A percentile compares a stretch with the other conserved stretches of the same genome.
phyloP scores from a whole-genome alignment of 2,329 filamentous ascomycete genomes.

The Colletotrichum truncatum region DNA sequence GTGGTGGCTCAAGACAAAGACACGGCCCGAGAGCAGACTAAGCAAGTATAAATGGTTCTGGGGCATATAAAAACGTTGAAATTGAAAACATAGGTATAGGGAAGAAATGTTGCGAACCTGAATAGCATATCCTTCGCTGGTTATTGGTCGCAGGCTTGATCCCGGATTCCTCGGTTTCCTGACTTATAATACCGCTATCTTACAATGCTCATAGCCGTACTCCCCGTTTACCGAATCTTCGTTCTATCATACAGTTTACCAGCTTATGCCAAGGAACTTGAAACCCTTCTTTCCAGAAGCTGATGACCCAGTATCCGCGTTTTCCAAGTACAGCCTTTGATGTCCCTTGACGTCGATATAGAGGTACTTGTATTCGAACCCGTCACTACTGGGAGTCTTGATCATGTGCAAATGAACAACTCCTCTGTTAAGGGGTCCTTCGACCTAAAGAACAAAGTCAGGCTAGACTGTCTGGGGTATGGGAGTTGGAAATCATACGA shows the following conservation, averaged over 20 bases:
- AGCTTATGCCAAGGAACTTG: slow-evolving; percentile 71
- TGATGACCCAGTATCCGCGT: slow-evolving; percentile 56
- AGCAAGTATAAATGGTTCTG: too few relatives aligned
- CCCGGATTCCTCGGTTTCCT: too few relatives aligned
- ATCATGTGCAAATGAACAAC: slow-evolving; percentile 82
- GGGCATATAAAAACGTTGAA: too few relatives aligned
- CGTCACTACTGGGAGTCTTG: slow-evolving; percentile 68
- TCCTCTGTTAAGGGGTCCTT: slow-evolving; percentile 79
- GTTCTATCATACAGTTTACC: slow-evolving; percentile 44
- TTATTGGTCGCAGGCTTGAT: too few relatives aligned
- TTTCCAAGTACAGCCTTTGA: slow-evolving; percentile 72
- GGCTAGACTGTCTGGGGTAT: not conserved
- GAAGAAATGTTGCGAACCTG: too few relatives aligned
- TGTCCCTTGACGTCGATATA: slow-evolving; percentile 82
- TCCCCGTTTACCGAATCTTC: not conserved
- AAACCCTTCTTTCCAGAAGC: slow-evolving; percentile 51
- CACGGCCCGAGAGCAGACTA: too few relatives aligned
- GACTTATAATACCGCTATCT: not conserved
- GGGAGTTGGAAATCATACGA: slow-evolving; percentile 58
- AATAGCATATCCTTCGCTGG: too few relatives aligned
- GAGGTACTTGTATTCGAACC: slow-evolving; percentile 83
- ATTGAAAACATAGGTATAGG: too few relatives aligned
- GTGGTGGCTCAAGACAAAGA: too few relatives aligned
- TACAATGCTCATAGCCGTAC: not conserved
- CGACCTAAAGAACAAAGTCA: slow-evolving; percentile 60